Evolutionary conservation across 2,329 filamentous ascomycete genomes (phyloP).

Genomic region (Cladosporium halotolerans): DNA sequence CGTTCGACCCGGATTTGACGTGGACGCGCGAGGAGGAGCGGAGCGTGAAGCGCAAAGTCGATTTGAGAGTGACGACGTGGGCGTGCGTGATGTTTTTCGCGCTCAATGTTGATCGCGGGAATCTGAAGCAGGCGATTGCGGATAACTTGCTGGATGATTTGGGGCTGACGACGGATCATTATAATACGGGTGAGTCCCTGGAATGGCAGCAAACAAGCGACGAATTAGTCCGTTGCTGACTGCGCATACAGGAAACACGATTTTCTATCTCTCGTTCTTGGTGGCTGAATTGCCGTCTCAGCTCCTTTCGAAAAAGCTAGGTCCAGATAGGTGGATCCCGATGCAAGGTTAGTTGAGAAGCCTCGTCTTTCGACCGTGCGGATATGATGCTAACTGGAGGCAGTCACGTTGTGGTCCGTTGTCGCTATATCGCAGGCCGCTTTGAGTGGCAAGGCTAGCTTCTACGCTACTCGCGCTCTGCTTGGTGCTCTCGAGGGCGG

Average conservation of each 20-base stretch:
- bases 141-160: constrained; percentile 26
- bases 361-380: background rate
- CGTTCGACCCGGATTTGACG: constrained; percentile 42
- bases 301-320: constrained; percentile 41
- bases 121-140: constrained; percentile 24
- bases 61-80: constrained; percentile 21
- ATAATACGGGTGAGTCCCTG: constrained; percentile 21
- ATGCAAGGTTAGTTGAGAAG: constrained; percentile 23
- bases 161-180: constrained; percentile 26
- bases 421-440: constrained; percentile 27
- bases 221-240: constrained; percentile 17
- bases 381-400: background rate
- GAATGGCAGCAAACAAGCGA: constrained; percentile 5
- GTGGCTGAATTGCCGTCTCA: constrained; percentile 42
- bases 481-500: constrained; percentile 37
- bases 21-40: constrained; percentile 41
- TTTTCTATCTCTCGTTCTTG: constrained; percentile 24
- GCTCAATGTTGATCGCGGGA: constrained; percentile 24
- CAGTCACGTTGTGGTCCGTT: constrained; percentile 41
- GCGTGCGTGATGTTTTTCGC: constrained; percentile 21
- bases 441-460: constrained; percentile 28
- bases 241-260: constrained; percentile 17
- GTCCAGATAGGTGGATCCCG: constrained; percentile 42
- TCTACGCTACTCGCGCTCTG: constrained; percentile 34
- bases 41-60: constrained; percentile 24